Evolutionary conservation across 2,329 filamentous ascomycete species (phyloP), one percentile per base, ranked within the genome.

Genomic region (Microcyclospora tardicrescens): DNA sequence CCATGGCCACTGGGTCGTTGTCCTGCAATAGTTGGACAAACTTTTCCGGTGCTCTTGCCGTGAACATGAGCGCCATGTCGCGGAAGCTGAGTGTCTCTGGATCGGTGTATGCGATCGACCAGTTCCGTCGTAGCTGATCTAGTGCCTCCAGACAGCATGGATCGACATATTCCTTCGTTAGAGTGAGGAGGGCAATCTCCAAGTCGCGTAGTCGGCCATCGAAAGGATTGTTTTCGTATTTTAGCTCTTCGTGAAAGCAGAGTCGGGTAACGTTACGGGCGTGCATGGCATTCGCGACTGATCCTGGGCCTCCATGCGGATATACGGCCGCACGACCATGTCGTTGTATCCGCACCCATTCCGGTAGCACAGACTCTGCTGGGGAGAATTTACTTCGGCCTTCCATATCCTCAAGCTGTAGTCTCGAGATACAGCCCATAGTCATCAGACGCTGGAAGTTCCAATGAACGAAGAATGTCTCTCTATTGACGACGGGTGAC

Each of bases 371-470:
- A 9, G 33, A 12, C 28, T 35, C 33, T 24, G 8, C 5, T 13
- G n/a, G 16, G 15, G 14, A 16, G 15, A 11, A 35, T 4, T 11
- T 13, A 6, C n/a, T 35, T 6, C 10, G 16, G 4, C 16, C 28
- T 16, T 10, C 33, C 14, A 13, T n/a, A 13, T 15, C 16, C 6
- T 16, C n/a, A 19, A n/a, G 33, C 14, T 35, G 33, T 24, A 35
- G 33, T n/a, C 33, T 24, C 2, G 33, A 16, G 12, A 35, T 9
- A 10, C 33, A 35, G 33, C 33, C 19, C 33, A 35, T 24, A 3
- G 33, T 19, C 33, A 35, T 35, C 33, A 35, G 33, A 13, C 33
- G n/a, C 10, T 24, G 28, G 33, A 35, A 35, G 15, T 16, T 35
- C 33, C 19, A 24, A 13, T 24, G 6, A 11, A 15, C 15, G 15